These are phyloP conservation scores for Backusella tuberculispora DNA, from an alignment of 192 early-diverging fungal genomes.

Conservation along the genomic window DNA sequence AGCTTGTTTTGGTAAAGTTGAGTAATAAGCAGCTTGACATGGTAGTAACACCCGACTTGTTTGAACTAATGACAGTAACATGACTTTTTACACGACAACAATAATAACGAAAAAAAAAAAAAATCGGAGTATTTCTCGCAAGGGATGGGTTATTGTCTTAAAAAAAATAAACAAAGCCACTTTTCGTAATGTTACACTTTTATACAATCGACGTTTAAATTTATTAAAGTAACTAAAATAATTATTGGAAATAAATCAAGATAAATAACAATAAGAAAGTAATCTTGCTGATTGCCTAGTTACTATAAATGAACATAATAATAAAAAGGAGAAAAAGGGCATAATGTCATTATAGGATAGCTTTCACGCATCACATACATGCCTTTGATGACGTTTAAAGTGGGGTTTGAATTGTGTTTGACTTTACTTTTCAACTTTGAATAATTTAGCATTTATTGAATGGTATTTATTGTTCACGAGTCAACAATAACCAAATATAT, in stretches of 20 bases:
- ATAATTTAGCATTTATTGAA: neutral
- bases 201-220: neutral
- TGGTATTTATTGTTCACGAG: neutral
- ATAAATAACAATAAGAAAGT: neutral
- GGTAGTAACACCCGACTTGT: neutral
- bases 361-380: no score
- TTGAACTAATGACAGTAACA: neutral
- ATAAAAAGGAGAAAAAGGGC: neutral
- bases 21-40: conserved; percentile 13
- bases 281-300: neutral
- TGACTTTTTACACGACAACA: neutral
- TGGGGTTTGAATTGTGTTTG: no score
- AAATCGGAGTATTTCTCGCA: conserved; percentile 2
- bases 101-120: neutral
- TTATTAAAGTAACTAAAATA: neutral
- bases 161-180: neutral
- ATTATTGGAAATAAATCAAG: neutral
- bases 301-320: neutral
- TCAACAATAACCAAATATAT: conserved; percentile 1
- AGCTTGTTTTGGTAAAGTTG: conserved; percentile 36
- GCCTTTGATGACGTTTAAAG: no score
- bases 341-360: no score
- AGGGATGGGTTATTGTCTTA: neutral
- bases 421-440: no score
- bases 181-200: conserved; percentile 13